Percentiles rank a stretch among this genome's conserved stretches.
Conservation (phyloP, 1,139 yeast species). For the Suhomyces taliae region DNA sequence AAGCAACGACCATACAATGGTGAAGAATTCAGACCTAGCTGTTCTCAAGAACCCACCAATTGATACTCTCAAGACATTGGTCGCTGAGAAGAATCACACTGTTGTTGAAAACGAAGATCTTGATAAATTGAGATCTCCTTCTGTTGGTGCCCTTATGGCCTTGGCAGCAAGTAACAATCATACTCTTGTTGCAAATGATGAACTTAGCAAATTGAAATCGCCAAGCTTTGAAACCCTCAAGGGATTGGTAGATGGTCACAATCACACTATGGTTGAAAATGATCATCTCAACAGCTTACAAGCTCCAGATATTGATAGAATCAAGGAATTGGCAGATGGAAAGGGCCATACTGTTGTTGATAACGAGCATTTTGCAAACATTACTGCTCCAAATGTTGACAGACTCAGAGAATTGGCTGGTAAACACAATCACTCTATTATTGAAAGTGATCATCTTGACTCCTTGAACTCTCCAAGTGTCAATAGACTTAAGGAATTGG, state of each 20-base stretch:
- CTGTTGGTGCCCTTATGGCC: conserved; percentile 10
- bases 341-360: conserved; percentile 21
- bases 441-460: conserved; percentile 8
- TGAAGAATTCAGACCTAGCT: background rate
- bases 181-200: conserved; percentile 15
- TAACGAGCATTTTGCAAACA: conserved; percentile 26
- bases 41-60: conserved; percentile 15
- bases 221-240: conserved; percentile 15
- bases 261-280: background rate
- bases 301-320: conserved; percentile 14
- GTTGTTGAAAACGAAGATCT: conserved; percentile 11
- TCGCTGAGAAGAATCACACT: conserved; percentile 13
- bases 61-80: conserved; percentile 15
- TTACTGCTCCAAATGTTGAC: conserved; percentile 28
- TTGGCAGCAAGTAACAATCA: conserved; percentile 16
- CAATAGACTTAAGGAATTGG: conserved; percentile 20
- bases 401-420: conserved; percentile 16
- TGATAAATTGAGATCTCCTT: conserved; percentile 16
- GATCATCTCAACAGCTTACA: conserved; percentile 13
- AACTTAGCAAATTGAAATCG: conserved; percentile 12
- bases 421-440: conserved; percentile 14
- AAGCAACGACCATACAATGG: background rate
- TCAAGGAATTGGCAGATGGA: conserved; percentile 19
- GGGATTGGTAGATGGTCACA: background rate
- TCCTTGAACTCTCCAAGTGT: conserved; percentile 16